Conservation (phyloP, 176 grass and related monocot genomes). For the Carex kokanica region DNA sequence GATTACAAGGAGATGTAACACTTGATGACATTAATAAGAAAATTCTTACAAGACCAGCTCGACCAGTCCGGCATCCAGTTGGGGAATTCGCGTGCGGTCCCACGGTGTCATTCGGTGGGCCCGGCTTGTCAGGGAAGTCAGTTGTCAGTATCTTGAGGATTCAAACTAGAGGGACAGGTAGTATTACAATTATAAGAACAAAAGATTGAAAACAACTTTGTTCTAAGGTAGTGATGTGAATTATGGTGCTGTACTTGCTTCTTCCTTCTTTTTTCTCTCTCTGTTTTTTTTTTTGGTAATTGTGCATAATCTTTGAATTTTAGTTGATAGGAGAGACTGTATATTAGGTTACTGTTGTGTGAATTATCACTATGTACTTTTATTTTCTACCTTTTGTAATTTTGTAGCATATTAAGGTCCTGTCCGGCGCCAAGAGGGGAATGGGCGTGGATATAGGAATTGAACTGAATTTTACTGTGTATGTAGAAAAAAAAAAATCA, state of each 20-base stretch:
- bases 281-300: not conserved
- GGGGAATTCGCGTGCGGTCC: constrained; percentile 55
- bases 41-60: constrained; percentile 59
- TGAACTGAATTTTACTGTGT: no score
- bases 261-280: constrained; percentile 1
- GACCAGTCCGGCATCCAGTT: constrained; percentile 72
- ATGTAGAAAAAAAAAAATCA: no score
- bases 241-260: constrained; percentile 10
- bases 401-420: not conserved
- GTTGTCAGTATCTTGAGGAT: constrained; percentile 77
- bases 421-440: no score
- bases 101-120: constrained; percentile 25
- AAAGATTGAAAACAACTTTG: constrained; percentile 38
- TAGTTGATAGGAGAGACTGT: not conserved
- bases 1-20: constrained; percentile 53
- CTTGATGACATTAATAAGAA: constrained; percentile 65
- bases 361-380: constrained; percentile 1
- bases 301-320: constrained; percentile 16
- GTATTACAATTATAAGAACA: constrained; percentile 83
- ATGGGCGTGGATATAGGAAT: no score
- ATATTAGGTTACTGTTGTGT: not conserved
- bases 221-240: not conserved
- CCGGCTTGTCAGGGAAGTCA: constrained; percentile 68
- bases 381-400: not conserved
- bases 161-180: constrained; percentile 70